A percentile compares a stretch with the other conserved stretches of the same genome.
Evolutionary conservation across 192 early-diverging fungal genomes (phyloP).

Genomic region (Coemansia sp.): DNA sequence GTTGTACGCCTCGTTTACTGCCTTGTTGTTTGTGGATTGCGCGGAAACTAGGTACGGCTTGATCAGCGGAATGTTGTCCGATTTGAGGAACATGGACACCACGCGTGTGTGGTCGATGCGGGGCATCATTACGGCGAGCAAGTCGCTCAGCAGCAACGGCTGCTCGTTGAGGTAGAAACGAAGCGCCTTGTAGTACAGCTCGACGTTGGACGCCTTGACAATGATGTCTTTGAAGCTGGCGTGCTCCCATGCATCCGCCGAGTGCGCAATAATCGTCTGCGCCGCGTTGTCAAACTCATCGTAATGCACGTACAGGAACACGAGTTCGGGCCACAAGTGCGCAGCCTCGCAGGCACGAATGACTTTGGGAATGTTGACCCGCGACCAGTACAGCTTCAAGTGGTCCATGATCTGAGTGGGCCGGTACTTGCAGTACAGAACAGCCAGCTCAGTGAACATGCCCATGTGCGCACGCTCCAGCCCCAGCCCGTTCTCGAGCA

Average conservation of each 20-base stretch:
- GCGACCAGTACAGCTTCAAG: constrained; percentile 93
- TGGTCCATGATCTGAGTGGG: constrained; percentile 97
- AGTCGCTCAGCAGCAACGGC: constrained; percentile 89
- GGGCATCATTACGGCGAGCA: constrained; percentile 83
- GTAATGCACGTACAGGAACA: constrained; percentile 98
- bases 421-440: constrained; percentile 95
- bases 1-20: constrained; percentile 94
- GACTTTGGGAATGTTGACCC: constrained; percentile 99
- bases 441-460: constrained; percentile 99
- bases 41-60: constrained; percentile 94
- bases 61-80: constrained; percentile 96
- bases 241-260: constrained; percentile 96
- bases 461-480: constrained; percentile 99
- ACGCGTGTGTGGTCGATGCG: constrained; percentile 96
- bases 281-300: constrained; percentile 99
- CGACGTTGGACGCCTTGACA: constrained; percentile 95
- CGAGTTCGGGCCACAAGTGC: constrained; percentile 95
- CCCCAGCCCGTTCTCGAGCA: constrained; percentile 92
- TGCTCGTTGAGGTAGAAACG: constrained; percentile 96
- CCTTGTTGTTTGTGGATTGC: constrained; percentile 90
- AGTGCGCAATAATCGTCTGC: constrained; percentile 92
- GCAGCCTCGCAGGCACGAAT: constrained; percentile 90
- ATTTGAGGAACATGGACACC: constrained; percentile 96
- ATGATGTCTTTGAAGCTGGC: constrained; percentile 94
- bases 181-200: constrained; percentile 98